Percentiles rank a stretch among this genome's conserved stretches.
phyloP scores from a whole-genome alignment of 805 yeast genomes.

The Grigorovia jiainica region DNA sequence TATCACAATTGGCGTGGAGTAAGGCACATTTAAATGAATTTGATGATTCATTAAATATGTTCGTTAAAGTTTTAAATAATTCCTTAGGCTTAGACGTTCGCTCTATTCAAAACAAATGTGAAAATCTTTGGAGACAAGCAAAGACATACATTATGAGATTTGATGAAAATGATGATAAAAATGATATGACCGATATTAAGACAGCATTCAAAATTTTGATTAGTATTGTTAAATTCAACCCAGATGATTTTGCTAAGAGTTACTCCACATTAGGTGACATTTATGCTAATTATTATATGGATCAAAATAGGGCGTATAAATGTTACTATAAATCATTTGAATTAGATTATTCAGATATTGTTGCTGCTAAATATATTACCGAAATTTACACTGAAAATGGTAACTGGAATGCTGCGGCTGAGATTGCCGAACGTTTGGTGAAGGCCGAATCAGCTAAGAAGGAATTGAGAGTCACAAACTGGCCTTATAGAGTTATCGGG shows the following conservation, averaged over 20 bases:
- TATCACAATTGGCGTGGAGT: slow-evolving; percentile 74
- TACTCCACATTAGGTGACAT: slow-evolving; percentile 73
- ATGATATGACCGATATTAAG: slow-evolving; percentile 26
- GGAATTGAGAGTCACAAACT: slow-evolving; percentile 39
- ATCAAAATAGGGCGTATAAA: slow-evolving; percentile 61
- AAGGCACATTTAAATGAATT: slow-evolving; percentile 46
- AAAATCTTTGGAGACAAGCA: slow-evolving; percentile 65
- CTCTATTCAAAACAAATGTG: slow-evolving; percentile 49
- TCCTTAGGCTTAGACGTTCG: slow-evolving; percentile 43
- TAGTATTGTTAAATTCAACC: slow-evolving; percentile 51
- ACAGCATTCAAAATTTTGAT: slow-evolving; percentile 51
- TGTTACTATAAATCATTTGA: slow-evolving; percentile 89
- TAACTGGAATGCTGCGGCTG: slow-evolving; percentile 82
- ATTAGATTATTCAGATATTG: slow-evolving; percentile 63
- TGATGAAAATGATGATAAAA: slow-evolving; percentile 13
- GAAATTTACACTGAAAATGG: slow-evolving; percentile 52
- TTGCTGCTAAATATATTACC: slow-evolving; percentile 66
- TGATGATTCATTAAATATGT: slow-evolving; percentile 31
- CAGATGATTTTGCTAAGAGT: slow-evolving; percentile 63
- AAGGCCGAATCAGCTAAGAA: slow-evolving; percentile 53
- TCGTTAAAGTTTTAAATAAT: slow-evolving; percentile 20
- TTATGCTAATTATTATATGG: slow-evolving; percentile 51
- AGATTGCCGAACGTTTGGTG: slow-evolving; percentile 57
- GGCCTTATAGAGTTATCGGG: slow-evolving; percentile 91
- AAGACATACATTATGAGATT: slow-evolving; percentile 40